Conservation (phyloP, 768 basidiomycete species). For the Tricholoma matsutake region DNA sequence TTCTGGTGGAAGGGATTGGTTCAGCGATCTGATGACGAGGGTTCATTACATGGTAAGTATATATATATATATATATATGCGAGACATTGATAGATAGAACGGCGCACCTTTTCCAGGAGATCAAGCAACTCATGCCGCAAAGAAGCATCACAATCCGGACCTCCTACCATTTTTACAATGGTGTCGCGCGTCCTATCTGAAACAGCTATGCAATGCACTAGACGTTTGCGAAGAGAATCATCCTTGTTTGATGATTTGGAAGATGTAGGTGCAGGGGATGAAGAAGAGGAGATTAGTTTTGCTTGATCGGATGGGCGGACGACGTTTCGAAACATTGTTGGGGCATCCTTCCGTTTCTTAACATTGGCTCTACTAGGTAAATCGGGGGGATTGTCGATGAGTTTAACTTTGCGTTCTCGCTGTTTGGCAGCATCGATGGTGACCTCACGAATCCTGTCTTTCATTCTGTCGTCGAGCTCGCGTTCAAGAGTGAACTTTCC, state of each 20-base stretch:
- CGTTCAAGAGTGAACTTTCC: slow-evolving; percentile 69
- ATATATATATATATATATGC: too few relatives aligned
- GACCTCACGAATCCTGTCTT: slow-evolving; percentile 44
- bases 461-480: slow-evolving; percentile 47
- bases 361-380: slow-evolving; percentile 26
- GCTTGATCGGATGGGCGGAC: slow-evolving; percentile 26
- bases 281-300: slow-evolving; percentile 26
- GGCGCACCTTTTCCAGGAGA: slow-evolving; percentile 49
- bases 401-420: slow-evolving; percentile 44
- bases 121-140: slow-evolving; percentile 42
- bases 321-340: slow-evolving; percentile 39
- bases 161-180: slow-evolving; percentile 46
- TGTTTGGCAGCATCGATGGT: slow-evolving; percentile 42
- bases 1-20: slow-evolving; percentile 30
- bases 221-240: slow-evolving; percentile 33
- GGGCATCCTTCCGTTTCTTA: slow-evolving; percentile 40
- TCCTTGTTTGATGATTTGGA: slow-evolving; percentile 16
- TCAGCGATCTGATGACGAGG: slow-evolving; percentile 48
- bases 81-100: slow-evolving; percentile 1
- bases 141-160: slow-evolving; percentile 30
- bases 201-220: slow-evolving; percentile 53
- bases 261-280: slow-evolving; percentile 26
- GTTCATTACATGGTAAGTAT: background rate
- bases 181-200: slow-evolving; percentile 49
- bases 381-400: slow-evolving; percentile 45